Conservation (phyloP, 306 rosid genomes). For the Gastrolobium villosum region DNA sequence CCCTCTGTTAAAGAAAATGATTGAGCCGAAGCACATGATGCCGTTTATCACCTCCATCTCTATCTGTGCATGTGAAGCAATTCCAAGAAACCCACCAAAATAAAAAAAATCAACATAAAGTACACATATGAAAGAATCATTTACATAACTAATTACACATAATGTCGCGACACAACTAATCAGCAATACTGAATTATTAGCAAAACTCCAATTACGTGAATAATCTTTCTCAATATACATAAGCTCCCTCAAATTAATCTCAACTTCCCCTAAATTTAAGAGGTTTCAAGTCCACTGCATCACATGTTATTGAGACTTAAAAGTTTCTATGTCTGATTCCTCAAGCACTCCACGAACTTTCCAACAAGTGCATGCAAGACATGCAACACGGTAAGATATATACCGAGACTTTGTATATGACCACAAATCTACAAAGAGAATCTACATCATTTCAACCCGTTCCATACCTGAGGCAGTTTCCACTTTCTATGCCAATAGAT, state of each 20-base stretch:
- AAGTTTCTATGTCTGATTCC: constrained; percentile 38
- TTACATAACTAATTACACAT: constrained; percentile 44
- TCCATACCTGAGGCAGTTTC: constrained; percentile 83
- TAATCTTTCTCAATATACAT: constrained; percentile 38
- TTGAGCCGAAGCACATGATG: neutral
- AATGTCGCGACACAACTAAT: constrained; percentile 34
- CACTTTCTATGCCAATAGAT: constrained; percentile 97
- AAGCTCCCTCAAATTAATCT: constrained; percentile 52
- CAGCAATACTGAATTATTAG: constrained; percentile 47
- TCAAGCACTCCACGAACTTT: constrained; percentile 38
- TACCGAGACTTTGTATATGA: constrained; percentile 51
- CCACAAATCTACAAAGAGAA: constrained; percentile 48
- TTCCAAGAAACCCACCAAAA: neutral
- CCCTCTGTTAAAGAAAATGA: neutral
- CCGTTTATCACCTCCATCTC: neutral
- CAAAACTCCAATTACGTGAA: constrained; percentile 38
- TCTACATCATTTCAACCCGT: constrained; percentile 50
- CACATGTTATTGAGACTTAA: constrained; percentile 42
- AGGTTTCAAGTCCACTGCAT: constrained; percentile 23
- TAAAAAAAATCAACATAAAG: neutral
- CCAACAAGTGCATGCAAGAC: constrained; percentile 51
- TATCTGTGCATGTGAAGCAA: constrained; percentile 9
- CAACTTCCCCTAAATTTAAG: constrained; percentile 45
- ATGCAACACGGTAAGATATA: constrained; percentile 53
- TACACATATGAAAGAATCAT: constrained; percentile 41